Evolutionary conservation across 257 asterid species (phyloP), one percentile per base, ranked within the genome.

Genomic region (Plectranthus barbatus): DNA sequence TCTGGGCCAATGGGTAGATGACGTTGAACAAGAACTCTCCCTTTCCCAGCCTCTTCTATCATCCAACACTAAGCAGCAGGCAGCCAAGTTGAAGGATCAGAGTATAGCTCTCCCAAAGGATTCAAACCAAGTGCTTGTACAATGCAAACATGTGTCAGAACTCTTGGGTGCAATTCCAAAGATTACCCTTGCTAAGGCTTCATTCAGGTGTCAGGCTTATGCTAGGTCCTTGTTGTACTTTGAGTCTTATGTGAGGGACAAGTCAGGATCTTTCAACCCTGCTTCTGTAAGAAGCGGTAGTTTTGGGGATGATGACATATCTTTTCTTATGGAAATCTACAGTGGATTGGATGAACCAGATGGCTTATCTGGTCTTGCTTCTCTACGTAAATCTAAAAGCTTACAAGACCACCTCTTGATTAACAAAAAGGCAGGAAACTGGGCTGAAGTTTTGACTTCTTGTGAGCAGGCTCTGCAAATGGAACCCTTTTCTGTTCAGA

Each of bases 1-100:
- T 82, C 91, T 92, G 55, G 99, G 99, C 68, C 99, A 92, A 72
- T 92, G 99, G 99, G 95, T 89, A 58, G 96, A 92, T 76, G 95
- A 89, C 73, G 84, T 92, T 59, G 86, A 89, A 74, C 92, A 84
- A 70, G 95, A 92, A 73, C 93, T 86, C 62, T 83, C 95, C 68
- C 83, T 89, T 72, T 86, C 95, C 36, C 97, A 79, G 79, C 87
- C 98, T 79, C 74, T 77, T 65, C 92, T 74, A 62, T 74, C 72
- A 6, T 77, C 82, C 72, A 84, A 70, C 72, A 51, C 79, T 36
- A 85, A 67, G 84, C 85, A 82, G 62, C 87, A 74, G 68, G 78
- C 75, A 37, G 68, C 59, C 54, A 92, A 80, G 75, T 70, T 49
- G 71, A 92, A 89, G 84, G 94, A 74, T 72, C 81, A 81, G 67